Percentiles rank a stretch among this genome's conserved stretches.
phyloP scores from a whole-genome alignment of 495 filamentous ascomycete genomes.

The Xanthoparmelia taractica region DNA sequence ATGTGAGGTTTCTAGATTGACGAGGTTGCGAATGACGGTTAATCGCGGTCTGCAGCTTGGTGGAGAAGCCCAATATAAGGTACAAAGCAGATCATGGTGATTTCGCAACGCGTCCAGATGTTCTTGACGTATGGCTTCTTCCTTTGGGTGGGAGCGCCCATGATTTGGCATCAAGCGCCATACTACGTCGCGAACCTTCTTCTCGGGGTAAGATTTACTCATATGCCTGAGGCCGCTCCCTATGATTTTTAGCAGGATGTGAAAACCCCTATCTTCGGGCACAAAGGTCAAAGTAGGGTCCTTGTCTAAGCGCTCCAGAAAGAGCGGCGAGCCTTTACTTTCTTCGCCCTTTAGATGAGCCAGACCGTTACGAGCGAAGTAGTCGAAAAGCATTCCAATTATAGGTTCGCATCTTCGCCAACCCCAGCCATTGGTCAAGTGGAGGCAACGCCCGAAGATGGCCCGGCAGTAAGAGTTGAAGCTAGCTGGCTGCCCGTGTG shows the following conservation, averaged over 20 bases:
- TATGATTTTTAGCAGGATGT: constrained; percentile 84
- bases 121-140: constrained; percentile 60
- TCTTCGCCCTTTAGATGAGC: constrained; percentile 71
- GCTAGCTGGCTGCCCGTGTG: constrained; percentile 46
- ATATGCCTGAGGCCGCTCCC: constrained; percentile 61
- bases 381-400: constrained; percentile 78
- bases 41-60: constrained; percentile 59
- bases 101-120: constrained; percentile 85
- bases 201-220: constrained; percentile 49
- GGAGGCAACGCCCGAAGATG: constrained; percentile 66
- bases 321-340: constrained; percentile 63
- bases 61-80: constrained; percentile 80
- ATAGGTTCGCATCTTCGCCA: constrained; percentile 76
- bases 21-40: constrained; percentile 64
- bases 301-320: constrained; percentile 64
- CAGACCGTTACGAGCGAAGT: constrained; percentile 71
- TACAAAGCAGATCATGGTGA: constrained; percentile 87
- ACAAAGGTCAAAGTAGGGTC: constrained; percentile 53
- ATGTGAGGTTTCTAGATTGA: constrained; percentile 73
- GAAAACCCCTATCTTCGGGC: constrained; percentile 75
- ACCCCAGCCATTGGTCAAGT: constrained; percentile 72
- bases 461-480: constrained; percentile 78
- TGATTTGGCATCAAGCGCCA: constrained; percentile 84
- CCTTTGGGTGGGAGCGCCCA: constrained; percentile 76
- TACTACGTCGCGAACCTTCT: constrained; percentile 67